Conservation (phyloP, 2,329 filamentous ascomycete genomes). For the Penicillium sp. region DNA sequence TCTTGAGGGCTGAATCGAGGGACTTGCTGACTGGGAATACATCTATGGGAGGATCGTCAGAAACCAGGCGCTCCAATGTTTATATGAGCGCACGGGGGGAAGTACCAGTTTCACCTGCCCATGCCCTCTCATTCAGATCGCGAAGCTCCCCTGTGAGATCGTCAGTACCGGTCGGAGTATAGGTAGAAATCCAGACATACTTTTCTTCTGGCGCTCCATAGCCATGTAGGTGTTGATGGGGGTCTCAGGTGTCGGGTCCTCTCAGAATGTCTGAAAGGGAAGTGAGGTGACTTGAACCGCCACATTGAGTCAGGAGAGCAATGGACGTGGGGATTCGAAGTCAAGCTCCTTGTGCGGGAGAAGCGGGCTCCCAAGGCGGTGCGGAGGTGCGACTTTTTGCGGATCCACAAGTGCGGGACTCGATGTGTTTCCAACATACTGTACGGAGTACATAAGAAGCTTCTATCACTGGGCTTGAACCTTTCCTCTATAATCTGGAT, state of each 20-base stretch:
- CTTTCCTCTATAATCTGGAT: not conserved
- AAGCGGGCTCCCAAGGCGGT: constrained; percentile 25
- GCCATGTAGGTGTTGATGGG: constrained; percentile 21
- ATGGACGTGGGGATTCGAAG: not conserved
- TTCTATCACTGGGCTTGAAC: not conserved
- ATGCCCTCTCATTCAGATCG: constrained; percentile 81
- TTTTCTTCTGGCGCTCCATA: constrained; percentile 54
- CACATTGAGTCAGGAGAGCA: constrained; percentile 32
- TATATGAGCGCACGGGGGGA: constrained; percentile 17
- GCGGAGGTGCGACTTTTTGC: constrained; percentile 16
- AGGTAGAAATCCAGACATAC: constrained; percentile 31
- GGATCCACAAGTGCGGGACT: not conserved
- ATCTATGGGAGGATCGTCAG: constrained; percentile 53
- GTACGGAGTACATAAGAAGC: too few relatives aligned
- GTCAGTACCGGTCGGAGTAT: not conserved
- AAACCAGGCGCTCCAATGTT: constrained; percentile 3
- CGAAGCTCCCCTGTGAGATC: constrained; percentile 74
- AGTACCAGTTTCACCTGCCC: constrained; percentile 84
- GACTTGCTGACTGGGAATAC: constrained; percentile 74
- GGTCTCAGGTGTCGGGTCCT: constrained; percentile 35
- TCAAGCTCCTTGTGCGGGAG: constrained; percentile 3
- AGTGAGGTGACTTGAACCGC: constrained; percentile 37
- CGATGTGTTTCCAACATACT: too few relatives aligned
- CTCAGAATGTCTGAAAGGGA: constrained; percentile 38
- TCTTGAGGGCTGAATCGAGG: constrained; percentile 93